These are phyloP conservation scores for Triticum monococcum DNA, from an alignment of 176 grass and related monocot genomes.

Conservation along the genomic window DNA sequence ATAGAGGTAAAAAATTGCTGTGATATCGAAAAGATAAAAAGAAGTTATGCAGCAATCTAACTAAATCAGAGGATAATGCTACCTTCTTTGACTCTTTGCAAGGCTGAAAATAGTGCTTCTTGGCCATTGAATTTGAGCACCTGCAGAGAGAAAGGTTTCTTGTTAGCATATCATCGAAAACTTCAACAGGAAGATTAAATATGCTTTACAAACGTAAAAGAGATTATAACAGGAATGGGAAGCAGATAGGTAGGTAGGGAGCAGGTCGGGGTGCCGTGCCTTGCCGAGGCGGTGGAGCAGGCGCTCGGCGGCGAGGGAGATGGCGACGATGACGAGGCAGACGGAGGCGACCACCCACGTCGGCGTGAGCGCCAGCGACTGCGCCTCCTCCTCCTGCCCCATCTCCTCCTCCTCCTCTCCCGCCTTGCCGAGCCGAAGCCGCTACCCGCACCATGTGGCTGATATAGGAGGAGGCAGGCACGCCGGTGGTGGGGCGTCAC, in stretches of 20 bases:
- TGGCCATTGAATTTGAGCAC: slow-evolving; percentile 47
- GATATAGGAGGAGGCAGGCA: background rate
- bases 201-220: too few species aligned
- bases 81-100: slow-evolving; percentile 66
- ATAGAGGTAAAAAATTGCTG: background rate
- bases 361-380: slow-evolving; percentile 51
- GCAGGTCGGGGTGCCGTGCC: background rate
- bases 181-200: too few species aligned
- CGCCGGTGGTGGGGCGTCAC: background rate
- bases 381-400: slow-evolving; percentile 2
- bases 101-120: slow-evolving; percentile 50
- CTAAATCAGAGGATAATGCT: background rate
- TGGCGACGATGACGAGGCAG: slow-evolving; percentile 57
- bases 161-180: background rate
- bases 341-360: slow-evolving; percentile 64
- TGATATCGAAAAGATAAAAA: background rate
- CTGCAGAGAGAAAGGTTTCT: slow-evolving; percentile 16
- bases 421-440: background rate
- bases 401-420: background rate
- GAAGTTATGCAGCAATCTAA: background rate
- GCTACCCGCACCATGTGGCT: slow-evolving; percentile 16
- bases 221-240: background rate
- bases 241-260: background rate
- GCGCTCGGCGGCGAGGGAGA: slow-evolving; percentile 58
- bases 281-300: slow-evolving; percentile 73